Percentiles rank a stretch among this genome's conserved stretches.
phyloP scores from a whole-genome alignment of 768 basidiomycete genomes.

The Saitozyma sp. region DNA sequence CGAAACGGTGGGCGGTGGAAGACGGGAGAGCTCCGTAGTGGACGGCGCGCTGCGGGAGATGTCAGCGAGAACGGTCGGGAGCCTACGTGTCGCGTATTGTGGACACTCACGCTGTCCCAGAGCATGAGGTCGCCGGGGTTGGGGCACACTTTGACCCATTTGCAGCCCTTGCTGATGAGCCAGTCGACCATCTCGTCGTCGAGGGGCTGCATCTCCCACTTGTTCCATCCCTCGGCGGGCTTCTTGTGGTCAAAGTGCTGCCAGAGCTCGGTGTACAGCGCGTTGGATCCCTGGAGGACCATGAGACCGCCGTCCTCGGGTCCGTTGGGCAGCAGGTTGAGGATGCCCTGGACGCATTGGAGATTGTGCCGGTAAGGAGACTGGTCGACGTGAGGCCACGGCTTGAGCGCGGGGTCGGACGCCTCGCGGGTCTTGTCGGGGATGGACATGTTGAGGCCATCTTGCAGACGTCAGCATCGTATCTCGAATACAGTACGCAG shows the following conservation, averaged over 20 bases:
- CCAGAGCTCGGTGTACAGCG: conserved; percentile 22
- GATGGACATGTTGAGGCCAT: conserved; percentile 29
- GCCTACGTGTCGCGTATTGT: no score
- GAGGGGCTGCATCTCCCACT: conserved; percentile 28
- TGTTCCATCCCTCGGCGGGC: conserved; percentile 31
- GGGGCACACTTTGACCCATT: conserved; percentile 43
- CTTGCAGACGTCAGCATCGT: background rate
- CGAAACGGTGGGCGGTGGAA: conserved; percentile 29
- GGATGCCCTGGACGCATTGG: conserved; percentile 30
- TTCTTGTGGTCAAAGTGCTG: conserved; percentile 31
- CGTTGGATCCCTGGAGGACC: conserved; percentile 19
- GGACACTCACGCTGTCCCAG: conserved; percentile 36
- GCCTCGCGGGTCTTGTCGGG: conserved; percentile 21
- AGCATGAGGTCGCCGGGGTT: conserved; percentile 49
- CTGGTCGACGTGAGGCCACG: conserved; percentile 40
- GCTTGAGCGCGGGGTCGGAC: conserved; percentile 18
- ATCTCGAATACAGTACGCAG: background rate
- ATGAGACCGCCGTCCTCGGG: conserved; percentile 45
- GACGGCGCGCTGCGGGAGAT: conserved; percentile 11
- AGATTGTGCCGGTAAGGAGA: conserved; percentile 12
- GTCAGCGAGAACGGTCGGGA: background rate
- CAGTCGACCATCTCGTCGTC: conserved; percentile 39
- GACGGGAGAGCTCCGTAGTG: conserved; percentile 41
- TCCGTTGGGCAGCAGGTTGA: conserved; percentile 36
- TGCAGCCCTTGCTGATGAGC: conserved; percentile 44